Evolutionary conservation across 1,284 basidiomycete genomes (phyloP), one percentile per base, ranked within the genome.

Genomic region (Cutaneotrichosporon sp.): DNA sequence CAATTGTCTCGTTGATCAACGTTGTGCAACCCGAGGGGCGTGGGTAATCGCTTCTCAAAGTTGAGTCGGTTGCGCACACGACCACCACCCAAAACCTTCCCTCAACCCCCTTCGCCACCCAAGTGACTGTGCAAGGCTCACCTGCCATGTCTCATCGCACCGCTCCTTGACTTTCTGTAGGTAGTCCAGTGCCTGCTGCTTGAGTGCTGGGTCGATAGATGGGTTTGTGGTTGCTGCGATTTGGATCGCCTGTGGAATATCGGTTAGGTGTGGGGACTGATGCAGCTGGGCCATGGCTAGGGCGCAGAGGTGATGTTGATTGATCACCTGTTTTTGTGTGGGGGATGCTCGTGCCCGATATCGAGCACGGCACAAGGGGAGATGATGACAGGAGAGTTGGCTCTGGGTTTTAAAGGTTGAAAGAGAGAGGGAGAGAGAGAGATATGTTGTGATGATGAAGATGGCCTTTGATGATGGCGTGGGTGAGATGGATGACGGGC

Each of bases 101-200:
- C 12, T 34, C 19, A 20, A 35, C 17, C n/a, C n/a, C n/a, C n/a
- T n/a, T n/a, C 50, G 35, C 10, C 12, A 5, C 16, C 38, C 14
- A 12, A 29, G 6, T 12, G 27, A 29, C 8, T 14, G 14, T 24
- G 3, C 6, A 22, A 26, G 6, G 61, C 74, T 54, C 49, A 74
- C 74, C 67, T 75, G 72, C 74, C 74, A 75, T 25, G 74, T 75
- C 61, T 75, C 72, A 43, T 74, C 70, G 46, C 66, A 69, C 19
- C 70, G 59, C 46, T 70, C 63, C 48, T 63, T 71, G 62, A 75
- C 74, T 55, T 75, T 70, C 20, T 59, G 61, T 24, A 75, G 62
- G 46, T 75, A 75, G 48, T 68, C 71, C 26, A 75, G 61, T 0
- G 74, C 74, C 58, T 75, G 70, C 47, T 70, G 64, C 47, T 71